Percentiles rank a stretch among this genome's conserved stretches.
Evolutionary conservation across 148 eudicot species (phyloP).

Genomic region (Pharnaceum exiguum): DNA sequence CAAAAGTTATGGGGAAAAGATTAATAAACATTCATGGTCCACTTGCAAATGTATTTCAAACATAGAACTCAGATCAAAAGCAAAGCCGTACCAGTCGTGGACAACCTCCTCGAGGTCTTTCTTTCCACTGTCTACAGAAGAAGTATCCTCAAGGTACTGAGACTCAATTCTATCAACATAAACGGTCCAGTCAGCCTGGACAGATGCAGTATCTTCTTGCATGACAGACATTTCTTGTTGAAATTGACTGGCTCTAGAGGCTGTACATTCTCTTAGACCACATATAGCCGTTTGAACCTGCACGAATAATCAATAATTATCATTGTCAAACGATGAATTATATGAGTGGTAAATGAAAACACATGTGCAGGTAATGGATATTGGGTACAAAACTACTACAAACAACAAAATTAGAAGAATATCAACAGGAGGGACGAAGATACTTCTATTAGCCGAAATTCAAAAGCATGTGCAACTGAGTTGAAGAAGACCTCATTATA

Average conservation of each 20-base stretch:
- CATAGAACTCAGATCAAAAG: background rate
- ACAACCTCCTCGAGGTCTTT: conserved; percentile 60
- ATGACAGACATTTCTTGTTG: conserved; percentile 85
- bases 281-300: conserved; percentile 76
- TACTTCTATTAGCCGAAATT: too few relatives aligned
- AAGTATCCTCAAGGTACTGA: conserved; percentile 69
- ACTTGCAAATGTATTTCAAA: background rate
- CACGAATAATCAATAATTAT: too few relatives aligned
- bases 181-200: conserved; percentile 66
- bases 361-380: too few relatives aligned
- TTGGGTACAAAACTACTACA: too few relatives aligned
- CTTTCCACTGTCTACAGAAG: conserved; percentile 80
- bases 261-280: conserved; percentile 76
- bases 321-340: background rate
- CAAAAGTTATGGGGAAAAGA: conserved; percentile 3
- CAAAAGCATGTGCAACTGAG: background rate
- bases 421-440: too few relatives aligned
- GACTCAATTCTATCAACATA: conserved; percentile 68
- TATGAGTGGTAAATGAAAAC: too few relatives aligned
- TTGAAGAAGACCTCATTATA: background rate
- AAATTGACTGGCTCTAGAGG: conserved; percentile 56
- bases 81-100: conserved; percentile 60
- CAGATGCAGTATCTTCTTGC: conserved; percentile 58
- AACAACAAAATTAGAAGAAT: too few relatives aligned
- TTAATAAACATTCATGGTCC: background rate